These are phyloP conservation scores for Helenozyma baotianmanensis DNA, from an alignment of 805 yeast species.

Conservation along the genomic window DNA sequence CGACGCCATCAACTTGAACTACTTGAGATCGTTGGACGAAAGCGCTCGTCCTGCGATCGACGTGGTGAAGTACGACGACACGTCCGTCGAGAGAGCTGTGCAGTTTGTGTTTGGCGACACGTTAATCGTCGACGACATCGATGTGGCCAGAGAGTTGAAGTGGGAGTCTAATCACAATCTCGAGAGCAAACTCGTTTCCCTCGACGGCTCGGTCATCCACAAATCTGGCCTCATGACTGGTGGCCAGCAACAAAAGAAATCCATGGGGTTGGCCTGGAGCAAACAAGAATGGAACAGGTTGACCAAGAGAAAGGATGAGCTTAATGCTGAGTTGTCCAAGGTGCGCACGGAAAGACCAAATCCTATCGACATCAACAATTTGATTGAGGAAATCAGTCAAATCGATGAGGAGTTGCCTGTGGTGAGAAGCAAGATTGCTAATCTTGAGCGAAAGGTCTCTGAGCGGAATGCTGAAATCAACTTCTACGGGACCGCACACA, in stretches of 20 bases:
- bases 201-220: conserved; percentile 82
- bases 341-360: conserved; percentile 47
- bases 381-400: conserved; percentile 51
- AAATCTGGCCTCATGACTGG: conserved; percentile 92
- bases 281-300: conserved; percentile 59
- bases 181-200: conserved; percentile 65
- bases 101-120: conserved; percentile 77
- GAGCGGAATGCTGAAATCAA: conserved; percentile 48
- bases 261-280: conserved; percentile 57
- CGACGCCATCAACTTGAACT: conserved; percentile 48
- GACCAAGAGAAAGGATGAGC: conserved; percentile 44
- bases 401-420: conserved; percentile 38
- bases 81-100: conserved; percentile 67
- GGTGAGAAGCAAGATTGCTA: conserved; percentile 42
- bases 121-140: conserved; percentile 67
- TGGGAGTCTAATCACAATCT: conserved; percentile 44
- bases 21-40: conserved; percentile 49
- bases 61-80: conserved; percentile 61
- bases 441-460: conserved; percentile 39
- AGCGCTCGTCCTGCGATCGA: conserved; percentile 69
- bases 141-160: conserved; percentile 64
- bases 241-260: conserved; percentile 53
- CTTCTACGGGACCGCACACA: conserved; percentile 32
- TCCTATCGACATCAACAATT: conserved; percentile 50
- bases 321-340: conserved; percentile 48